Base-by-base conservation (phyloP, 306 rosid genomes). In the Myrica gale region DNA sequence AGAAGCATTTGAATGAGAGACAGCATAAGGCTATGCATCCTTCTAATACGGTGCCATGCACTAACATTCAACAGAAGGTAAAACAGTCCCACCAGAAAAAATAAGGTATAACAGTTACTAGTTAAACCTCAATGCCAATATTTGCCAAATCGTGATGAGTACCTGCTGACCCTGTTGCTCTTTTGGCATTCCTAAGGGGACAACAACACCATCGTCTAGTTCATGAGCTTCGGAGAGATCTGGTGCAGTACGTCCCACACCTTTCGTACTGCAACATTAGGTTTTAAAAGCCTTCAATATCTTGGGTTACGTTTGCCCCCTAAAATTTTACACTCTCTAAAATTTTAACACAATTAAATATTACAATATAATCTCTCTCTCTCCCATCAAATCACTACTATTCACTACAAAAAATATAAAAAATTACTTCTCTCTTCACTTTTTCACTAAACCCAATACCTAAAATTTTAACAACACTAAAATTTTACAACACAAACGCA, bases 221-320 rank as follows among this genome's bases (percentile, higher is more conserved):
- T 71, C 50, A 78, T 66, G 80, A 17, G 96, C 92, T 82, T 90
- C 80, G 3, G 96, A 85, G 76, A 74, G 72, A 87, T 95, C 87
- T 2, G 96, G 97, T 48, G 89, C 96, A 56, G 93, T 89, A 79
- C 71, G 83, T 73, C 99, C 97, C 58, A 90, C 89, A 72, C 97
- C 99, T 80, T 90, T 89, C 16, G 99, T 90, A 85, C 97, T 95
- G 96, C 80, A 81, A 80, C 8, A 72, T 53, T 53, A 82, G 73
- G 83, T 68, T 74, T 52, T 42, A 62, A 60, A 47, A 68, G 71
- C 75, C 50, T 80, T 74, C 52, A 43, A 13, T 48, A 69, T 65
- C n/a, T n/a, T n/a, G n/a, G n/a, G n/a, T n/a, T n/a, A n/a, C n/a
- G n/a, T n/a, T n/a, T n/a, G n/a, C n/a, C n/a, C n/a, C n/a, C n/a